Evolutionary conservation across 192 early-diverging fungal species (phyloP), one percentile per base, ranked within the genome.

Genomic region (Coemansia sp.): DNA sequence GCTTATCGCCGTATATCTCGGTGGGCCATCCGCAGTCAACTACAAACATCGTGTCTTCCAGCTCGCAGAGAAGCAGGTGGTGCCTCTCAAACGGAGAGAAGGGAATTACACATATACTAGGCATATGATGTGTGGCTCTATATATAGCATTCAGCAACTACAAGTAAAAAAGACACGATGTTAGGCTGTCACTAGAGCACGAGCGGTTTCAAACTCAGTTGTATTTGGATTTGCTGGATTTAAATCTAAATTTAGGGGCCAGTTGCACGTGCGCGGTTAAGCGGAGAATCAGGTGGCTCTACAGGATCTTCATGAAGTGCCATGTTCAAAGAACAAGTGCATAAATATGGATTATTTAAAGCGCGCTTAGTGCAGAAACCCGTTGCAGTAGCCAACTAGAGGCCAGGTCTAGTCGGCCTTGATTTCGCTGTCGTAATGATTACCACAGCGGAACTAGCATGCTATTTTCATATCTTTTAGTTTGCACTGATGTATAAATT

Each of bases 31-130:
- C 79, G 59, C 74, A 76, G 60, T 81, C 74, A 24, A 81, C 79
- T 9, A 81, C 62, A 66, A 81, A 81, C 67, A 70, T 76, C 40
- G 74, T 73, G 64, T 76, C 79, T 42, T 75, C 73, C 47, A 81
- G 61, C 74, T 81, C 79, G 58, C 79, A 81, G 3, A 81, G 60
- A 0, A 81, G 51, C 55, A 81, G 26, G 46, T 81, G 79, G 61
- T 63, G 59, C 53, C 71, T 61, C 59, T 81, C 74, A 34, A 68
- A 70, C n/a, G 74, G 74, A 38, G 68, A 76, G 42, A 76, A 76
- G 46, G 74, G 55, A 10, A 73, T 64, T 23, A 74, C 63, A 60
- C 77, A 70, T 56, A 80, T 80, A 52, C 63, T 74, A 15, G 77
- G 71, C 77, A 80, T 80, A n/a, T 24, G 15, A 8, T 20, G 2